Percentiles rank a stretch among this genome's conserved stretches.
These are phyloP conservation scores for Apiotrichum veenhuisii DNA, from an alignment of 1,284 basidiomycete species.

Conservation along the genomic window DNA sequence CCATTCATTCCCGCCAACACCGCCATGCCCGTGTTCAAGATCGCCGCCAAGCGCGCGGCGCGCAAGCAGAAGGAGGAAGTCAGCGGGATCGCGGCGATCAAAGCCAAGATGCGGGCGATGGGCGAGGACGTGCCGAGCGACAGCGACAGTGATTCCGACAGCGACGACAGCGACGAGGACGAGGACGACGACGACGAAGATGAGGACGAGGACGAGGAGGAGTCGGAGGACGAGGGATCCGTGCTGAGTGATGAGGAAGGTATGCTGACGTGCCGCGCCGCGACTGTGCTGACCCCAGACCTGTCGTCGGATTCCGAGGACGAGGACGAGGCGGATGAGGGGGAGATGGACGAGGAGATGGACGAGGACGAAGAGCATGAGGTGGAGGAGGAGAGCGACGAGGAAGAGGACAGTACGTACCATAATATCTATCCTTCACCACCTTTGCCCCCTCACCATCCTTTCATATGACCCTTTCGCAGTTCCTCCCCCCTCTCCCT, in stretches of 20 bases:
- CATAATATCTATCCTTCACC: too few species aligned
- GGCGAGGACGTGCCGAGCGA: constrained; percentile 14
- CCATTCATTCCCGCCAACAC: too few species aligned
- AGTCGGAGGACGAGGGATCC: constrained; percentile 50
- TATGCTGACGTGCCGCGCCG: constrained; percentile 7
- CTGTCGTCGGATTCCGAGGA: constrained; percentile 8
- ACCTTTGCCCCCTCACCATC: neutral
- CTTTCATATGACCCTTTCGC: too few species aligned
- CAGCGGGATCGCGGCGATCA: constrained; percentile 61
- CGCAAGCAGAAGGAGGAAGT: constrained; percentile 64
- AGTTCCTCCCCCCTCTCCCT: neutral
- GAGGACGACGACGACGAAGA: constrained; percentile 50
- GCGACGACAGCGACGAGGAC: constrained; percentile 11
- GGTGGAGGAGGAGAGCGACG: constrained; percentile 1
- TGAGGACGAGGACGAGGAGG: constrained; percentile 18
- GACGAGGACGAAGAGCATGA: constrained; percentile 2
- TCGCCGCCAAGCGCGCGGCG: constrained; percentile 65
- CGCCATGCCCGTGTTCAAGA: constrained; percentile 66
- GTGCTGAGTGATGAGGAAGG: constrained; percentile 41
- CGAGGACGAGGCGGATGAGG: too few species aligned
- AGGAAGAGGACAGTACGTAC: neutral
- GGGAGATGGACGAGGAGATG: too few species aligned
- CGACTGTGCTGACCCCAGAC: constrained; percentile 9
- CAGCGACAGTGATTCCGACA: constrained; percentile 35
- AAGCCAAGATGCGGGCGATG: constrained; percentile 55